phyloP scores from a whole-genome alignment of 805 yeast genomes.

The Wickerhamiella siamensis region DNA sequence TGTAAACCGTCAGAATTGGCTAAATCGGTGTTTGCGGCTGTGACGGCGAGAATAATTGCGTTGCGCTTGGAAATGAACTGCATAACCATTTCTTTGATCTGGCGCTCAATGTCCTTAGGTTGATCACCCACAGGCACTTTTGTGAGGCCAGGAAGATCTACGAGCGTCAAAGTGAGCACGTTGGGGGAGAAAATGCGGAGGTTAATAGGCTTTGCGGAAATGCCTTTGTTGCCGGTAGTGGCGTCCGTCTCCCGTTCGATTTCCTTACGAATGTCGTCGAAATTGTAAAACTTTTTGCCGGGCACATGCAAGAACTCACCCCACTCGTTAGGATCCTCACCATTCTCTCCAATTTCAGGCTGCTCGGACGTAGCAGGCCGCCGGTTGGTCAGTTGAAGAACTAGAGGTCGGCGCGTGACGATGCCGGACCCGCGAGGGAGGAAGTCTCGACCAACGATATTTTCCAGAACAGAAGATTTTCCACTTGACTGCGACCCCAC shows the following conservation, averaged over 20 bases:
- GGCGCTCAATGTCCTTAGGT: slow-evolving; percentile 91
- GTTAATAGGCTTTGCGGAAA: slow-evolving; percentile 84
- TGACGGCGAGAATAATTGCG: slow-evolving; percentile 87
- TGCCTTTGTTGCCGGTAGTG: slow-evolving; percentile 67
- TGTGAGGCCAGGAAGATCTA: slow-evolving; percentile 93
- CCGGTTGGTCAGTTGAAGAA: slow-evolving; percentile 61
- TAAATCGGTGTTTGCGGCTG: slow-evolving; percentile 92
- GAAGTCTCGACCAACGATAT: slow-evolving; percentile 83
- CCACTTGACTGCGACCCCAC: slow-evolving; percentile 89
- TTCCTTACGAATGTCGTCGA: slow-evolving; percentile 78
- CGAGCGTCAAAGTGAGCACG: slow-evolving; percentile 85
- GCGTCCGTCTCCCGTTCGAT: slow-evolving; percentile 84
- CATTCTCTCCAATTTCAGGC: slow-evolving; percentile 18
- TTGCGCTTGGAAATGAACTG: slow-evolving; percentile 91
- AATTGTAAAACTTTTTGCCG: slow-evolving; percentile 71
- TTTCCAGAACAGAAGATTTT: slow-evolving; percentile 77
- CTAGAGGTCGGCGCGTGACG: slow-evolving; percentile 79
- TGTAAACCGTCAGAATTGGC: slow-evolving; percentile 95
- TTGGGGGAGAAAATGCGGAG: slow-evolving; percentile 88
- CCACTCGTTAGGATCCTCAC: slow-evolving; percentile 53
- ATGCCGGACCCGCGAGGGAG: slow-evolving; percentile 84
- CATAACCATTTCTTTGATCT: slow-evolving; percentile 82
- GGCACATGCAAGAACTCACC: slow-evolving; percentile 94
- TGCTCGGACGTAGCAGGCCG: slow-evolving; percentile 28
- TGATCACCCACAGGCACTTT: slow-evolving; percentile 99